Evolutionary conservation across 257 asterid genomes (phyloP).

Genomic region (Leonotis leonurus): DNA sequence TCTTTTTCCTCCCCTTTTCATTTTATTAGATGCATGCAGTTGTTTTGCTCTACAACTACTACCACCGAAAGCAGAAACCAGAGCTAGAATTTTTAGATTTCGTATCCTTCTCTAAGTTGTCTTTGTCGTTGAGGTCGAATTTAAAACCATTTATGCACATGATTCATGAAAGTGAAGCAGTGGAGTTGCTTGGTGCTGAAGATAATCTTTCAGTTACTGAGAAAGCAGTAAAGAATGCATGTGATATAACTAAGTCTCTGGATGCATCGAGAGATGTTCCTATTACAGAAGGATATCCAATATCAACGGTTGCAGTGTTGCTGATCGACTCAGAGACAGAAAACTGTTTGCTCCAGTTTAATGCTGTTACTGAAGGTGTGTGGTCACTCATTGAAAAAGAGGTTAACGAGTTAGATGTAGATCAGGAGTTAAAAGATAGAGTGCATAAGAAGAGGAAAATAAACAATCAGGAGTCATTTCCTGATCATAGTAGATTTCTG

Average conservation of each 20-base stretch:
- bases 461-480: neutral
- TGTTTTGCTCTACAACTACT: slow-evolving; percentile 80
- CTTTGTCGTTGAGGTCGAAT: slow-evolving; percentile 30
- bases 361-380: slow-evolving; percentile 43
- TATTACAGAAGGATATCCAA: slow-evolving; percentile 30
- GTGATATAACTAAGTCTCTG: slow-evolving; percentile 41
- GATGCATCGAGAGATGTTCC: slow-evolving; percentile 38
- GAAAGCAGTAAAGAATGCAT: slow-evolving; percentile 54
- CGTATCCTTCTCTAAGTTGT: slow-evolving; percentile 43
- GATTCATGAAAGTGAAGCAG: neutral
- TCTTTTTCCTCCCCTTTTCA: neutral
- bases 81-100: slow-evolving; percentile 32
- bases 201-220: slow-evolving; percentile 45
- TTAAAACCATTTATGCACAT: slow-evolving; percentile 38
- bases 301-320: slow-evolving; percentile 52
- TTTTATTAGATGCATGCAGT: slow-evolving; percentile 63
- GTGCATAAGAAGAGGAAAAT: slow-evolving; percentile 30
- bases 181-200: slow-evolving; percentile 17
- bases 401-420: slow-evolving; percentile 9
- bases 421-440: slow-evolving; percentile 9
- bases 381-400: slow-evolving; percentile 60
- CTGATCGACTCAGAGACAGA: slow-evolving; percentile 44
- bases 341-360: slow-evolving; percentile 37
- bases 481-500: slow-evolving; percentile 25
- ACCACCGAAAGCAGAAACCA: slow-evolving; percentile 47